phyloP scores from a whole-genome alignment of 345 rosid genomes.

The Acer saccharum region DNA sequence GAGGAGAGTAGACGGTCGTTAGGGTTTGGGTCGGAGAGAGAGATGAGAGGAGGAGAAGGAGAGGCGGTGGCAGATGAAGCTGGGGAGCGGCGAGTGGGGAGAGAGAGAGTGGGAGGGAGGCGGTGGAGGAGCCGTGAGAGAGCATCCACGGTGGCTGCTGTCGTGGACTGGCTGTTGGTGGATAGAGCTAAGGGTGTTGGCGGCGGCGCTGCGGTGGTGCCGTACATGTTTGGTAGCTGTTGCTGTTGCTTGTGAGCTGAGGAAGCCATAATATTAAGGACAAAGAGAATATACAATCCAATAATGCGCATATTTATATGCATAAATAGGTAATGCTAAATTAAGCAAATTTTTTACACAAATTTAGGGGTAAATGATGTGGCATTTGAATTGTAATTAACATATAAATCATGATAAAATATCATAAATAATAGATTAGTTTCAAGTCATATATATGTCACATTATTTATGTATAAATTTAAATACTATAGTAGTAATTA shows the following conservation, averaged over 20 bases:
- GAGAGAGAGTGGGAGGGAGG: conserved; percentile 75
- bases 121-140: conserved; percentile 73
- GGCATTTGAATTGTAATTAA: too few species aligned
- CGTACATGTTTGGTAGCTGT: conserved; percentile 39
- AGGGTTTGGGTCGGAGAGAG: conserved; percentile 33
- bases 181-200: conserved; percentile 72
- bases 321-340: too few species aligned
- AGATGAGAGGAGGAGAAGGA: conserved; percentile 40
- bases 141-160: conserved; percentile 48
- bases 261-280: conserved; percentile 38
- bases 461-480: too few species aligned
- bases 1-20: conserved; percentile 41
- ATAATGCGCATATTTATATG: background rate
- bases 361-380: too few species aligned
- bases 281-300: background rate
- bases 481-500: too few species aligned
- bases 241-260: conserved; percentile 52
- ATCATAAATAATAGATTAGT: too few species aligned
- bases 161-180: conserved; percentile 32
- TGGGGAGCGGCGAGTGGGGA: conserved; percentile 51
- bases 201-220: conserved; percentile 75
- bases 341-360: too few species aligned
- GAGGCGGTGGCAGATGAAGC: background rate
- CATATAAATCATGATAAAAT: too few species aligned
- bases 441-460: too few species aligned